Evolutionary conservation across 257 asterid genomes (phyloP).

Genomic region (Sherardia arvensis): DNA sequence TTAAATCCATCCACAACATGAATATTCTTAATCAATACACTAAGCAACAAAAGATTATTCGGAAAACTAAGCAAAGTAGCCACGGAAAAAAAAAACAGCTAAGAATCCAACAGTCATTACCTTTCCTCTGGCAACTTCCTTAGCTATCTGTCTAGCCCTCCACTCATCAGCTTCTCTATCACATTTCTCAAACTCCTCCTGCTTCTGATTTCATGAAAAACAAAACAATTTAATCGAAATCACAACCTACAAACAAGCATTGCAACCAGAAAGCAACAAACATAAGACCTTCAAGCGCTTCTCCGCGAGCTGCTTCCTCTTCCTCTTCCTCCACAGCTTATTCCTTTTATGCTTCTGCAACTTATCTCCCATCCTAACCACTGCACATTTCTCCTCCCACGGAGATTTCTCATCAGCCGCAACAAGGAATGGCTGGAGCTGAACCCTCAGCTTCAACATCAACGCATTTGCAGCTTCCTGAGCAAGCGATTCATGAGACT

Average conservation of each 20-base stretch:
- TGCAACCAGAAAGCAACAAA: background rate
- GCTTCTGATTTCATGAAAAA: constrained; percentile 40
- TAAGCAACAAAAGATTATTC: background rate
- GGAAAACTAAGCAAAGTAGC: background rate
- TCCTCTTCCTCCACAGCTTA: constrained; percentile 77
- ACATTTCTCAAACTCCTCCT: constrained; percentile 42
- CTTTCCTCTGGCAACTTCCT: constrained; percentile 73
- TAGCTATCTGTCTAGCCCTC: constrained; percentile 82
- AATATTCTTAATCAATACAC: background rate
- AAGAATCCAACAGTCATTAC: constrained; percentile 21
- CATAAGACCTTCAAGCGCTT: constrained; percentile 45
- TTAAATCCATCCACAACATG: background rate
- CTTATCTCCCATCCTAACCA: constrained; percentile 49
- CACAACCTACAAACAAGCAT: background rate
- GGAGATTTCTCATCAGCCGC: constrained; percentile 53
- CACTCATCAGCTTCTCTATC: constrained; percentile 94
- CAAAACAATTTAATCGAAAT: background rate
- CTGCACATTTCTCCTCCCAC: constrained; percentile 90
- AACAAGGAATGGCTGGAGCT: constrained; percentile 80
- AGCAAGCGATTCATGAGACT: constrained; percentile 42
- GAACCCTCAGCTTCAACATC: constrained; percentile 50
- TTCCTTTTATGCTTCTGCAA: constrained; percentile 68
- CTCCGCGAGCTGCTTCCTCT: constrained; percentile 62
- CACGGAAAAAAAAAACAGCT: background rate
- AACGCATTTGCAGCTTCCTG: constrained; percentile 57